Evolutionary conservation across 2,329 filamentous ascomycete genomes (phyloP).

Genomic region (Alternaria arborescens): DNA sequence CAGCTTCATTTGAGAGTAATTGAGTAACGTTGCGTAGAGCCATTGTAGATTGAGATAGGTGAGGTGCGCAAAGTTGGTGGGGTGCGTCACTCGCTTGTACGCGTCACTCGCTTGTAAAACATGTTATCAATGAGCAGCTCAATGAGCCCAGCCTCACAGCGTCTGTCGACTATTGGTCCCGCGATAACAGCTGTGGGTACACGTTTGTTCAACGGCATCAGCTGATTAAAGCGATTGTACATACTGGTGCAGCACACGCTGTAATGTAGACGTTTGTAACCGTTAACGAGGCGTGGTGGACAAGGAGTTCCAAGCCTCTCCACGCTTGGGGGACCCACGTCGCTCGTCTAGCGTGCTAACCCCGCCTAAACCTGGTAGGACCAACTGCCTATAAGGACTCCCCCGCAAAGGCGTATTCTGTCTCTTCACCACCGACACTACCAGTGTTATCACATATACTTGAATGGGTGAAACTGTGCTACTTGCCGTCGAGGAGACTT

Average conservation of each 20-base stretch:
- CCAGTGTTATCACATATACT: conserved; percentile 49
- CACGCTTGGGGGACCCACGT: conserved; percentile 44
- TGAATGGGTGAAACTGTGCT: conserved; percentile 55
- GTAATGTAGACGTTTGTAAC: conserved; percentile 8
- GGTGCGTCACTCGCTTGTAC: no score
- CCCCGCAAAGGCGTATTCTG: conserved; percentile 31
- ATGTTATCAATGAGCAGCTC: conserved; percentile 18
- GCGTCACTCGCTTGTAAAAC: no score
- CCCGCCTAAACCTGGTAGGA: conserved; percentile 36
- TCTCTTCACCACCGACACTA: conserved; percentile 41
- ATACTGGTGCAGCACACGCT: conserved; percentile 5
- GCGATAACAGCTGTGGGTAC: conserved; percentile 6
- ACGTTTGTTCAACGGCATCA: conserved; percentile 7
- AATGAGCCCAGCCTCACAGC: conserved; percentile 13
- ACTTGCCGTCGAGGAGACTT: conserved; percentile 52
- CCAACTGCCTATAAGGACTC: conserved; percentile 45
- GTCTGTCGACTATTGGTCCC: conserved; percentile 1
- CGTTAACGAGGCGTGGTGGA: conserved; percentile 30
- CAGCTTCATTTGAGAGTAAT: no score
- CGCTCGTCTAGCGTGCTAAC: conserved; percentile 40
- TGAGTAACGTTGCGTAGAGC: no score
- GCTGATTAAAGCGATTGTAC: conserved; percentile 8
- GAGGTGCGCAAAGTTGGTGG: no score
- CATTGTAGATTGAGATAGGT: no score
- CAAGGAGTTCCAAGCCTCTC: conserved; percentile 30